phyloP scores from a whole-genome alignment of 306 rosid species.

The Gillenia trifoliata region DNA sequence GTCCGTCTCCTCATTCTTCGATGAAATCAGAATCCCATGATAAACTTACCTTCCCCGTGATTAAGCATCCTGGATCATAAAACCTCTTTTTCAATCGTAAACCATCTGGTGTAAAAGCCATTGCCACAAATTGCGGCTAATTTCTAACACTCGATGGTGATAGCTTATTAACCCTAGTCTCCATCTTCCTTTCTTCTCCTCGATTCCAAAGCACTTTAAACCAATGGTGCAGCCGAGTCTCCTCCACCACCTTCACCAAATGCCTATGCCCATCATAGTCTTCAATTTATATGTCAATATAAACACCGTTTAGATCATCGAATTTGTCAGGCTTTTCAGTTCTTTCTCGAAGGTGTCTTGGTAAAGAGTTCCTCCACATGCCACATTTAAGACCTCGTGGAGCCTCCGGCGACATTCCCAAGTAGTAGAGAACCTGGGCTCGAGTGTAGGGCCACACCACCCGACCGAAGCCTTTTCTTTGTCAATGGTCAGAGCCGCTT shows the following conservation, averaged over 20 bases:
- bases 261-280: constrained; percentile 92
- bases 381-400: constrained; percentile 84
- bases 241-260: constrained; percentile 51
- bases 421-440: too few species aligned
- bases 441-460: too few species aligned
- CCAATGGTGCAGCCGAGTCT: constrained; percentile 80
- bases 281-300: constrained; percentile 66
- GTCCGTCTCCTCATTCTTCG: constrained; percentile 79
- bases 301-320: constrained; percentile 2
- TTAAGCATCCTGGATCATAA: constrained; percentile 86
- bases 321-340: constrained; percentile 21
- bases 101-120: constrained; percentile 82
- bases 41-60: constrained; percentile 86
- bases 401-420: constrained; percentile 92
- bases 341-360: constrained; percentile 74
- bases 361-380: constrained; percentile 83
- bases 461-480: too few species aligned
- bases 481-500: too few species aligned
- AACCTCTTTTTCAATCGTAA: constrained; percentile 84
- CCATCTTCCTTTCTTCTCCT: constrained; percentile 37
- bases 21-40: constrained; percentile 92
- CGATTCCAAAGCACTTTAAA: constrained; percentile 56
- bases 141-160: constrained; percentile 82
- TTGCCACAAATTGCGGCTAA: constrained; percentile 78
- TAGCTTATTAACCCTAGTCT: constrained; percentile 77